phyloP scores from a whole-genome alignment of 257 asterid species.

The Solanum sparsipilum region DNA sequence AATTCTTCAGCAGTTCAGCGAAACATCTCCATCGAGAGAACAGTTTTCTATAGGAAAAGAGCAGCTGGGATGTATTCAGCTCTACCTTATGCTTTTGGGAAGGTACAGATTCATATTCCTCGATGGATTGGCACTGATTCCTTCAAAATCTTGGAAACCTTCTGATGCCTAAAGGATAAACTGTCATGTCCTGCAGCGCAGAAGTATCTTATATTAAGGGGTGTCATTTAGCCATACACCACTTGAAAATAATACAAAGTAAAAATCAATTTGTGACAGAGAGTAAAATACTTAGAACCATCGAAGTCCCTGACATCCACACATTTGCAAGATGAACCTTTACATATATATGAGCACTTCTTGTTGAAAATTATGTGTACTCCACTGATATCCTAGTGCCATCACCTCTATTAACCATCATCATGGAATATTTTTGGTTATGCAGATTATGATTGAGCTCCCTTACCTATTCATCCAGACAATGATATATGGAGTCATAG shows the following conservation, averaged over 20 bases:
- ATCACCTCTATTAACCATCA: no score
- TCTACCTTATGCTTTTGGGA: slow-evolving; percentile 21
- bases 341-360: background rate
- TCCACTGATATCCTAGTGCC: background rate
- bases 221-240: background rate
- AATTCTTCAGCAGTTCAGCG: slow-evolving; percentile 24
- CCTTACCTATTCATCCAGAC: slow-evolving; percentile 5
- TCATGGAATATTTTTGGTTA: background rate
- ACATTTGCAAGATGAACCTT: background rate
- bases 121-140: background rate
- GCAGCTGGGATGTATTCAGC: slow-evolving; percentile 34
- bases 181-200: background rate
- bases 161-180: background rate
- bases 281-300: background rate
- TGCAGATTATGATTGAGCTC: slow-evolving; percentile 9
- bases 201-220: background rate
- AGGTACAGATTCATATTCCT: slow-evolving; percentile 2
- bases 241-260: background rate
- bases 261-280: background rate
- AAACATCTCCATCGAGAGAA: slow-evolving; percentile 21
- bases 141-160: background rate
- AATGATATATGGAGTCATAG: background rate
- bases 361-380: background rate
- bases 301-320: background rate
- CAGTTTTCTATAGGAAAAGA: slow-evolving; percentile 24